Evolutionary conservation across 2,329 filamentous ascomycete genomes (phyloP).

Genomic region (Graphilbum sp.): DNA sequence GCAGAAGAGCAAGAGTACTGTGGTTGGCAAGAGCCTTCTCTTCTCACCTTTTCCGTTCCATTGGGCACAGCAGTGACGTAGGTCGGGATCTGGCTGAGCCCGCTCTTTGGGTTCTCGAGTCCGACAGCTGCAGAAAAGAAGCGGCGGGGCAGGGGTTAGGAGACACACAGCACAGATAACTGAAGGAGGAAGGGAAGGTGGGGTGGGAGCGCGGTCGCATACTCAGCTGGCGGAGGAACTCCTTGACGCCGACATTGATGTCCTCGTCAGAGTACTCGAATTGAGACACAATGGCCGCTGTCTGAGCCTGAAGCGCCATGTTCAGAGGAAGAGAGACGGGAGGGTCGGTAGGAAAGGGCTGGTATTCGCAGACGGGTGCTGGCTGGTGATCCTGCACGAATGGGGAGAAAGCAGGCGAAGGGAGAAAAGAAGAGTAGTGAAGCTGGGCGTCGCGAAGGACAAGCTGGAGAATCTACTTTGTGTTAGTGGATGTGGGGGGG

Average conservation of each 20-base stretch:
- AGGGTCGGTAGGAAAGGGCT: conserved; percentile 35
- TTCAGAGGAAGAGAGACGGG: conserved; percentile 38
- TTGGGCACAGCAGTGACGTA: conserved; percentile 94
- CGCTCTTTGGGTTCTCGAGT: conserved; percentile 58
- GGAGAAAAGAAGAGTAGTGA: conserved; percentile 9
- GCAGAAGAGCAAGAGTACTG: no score
- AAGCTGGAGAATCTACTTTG: conserved; percentile 22
- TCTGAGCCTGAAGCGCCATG: conserved; percentile 53
- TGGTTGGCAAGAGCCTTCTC: no score
- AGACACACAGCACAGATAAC: no score
- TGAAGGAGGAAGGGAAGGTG: not conserved
- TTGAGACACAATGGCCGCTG: conserved; percentile 62
- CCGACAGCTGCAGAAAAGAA: conserved; percentile 49
- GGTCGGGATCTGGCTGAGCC: conserved; percentile 88
- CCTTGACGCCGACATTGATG: conserved; percentile 63
- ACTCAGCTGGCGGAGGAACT: conserved; percentile 79
- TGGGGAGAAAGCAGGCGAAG: not conserved
- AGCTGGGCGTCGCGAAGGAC: conserved; percentile 33
- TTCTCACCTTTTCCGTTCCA: conserved; percentile 77
- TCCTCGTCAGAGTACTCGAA: conserved; percentile 72
- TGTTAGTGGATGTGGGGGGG: not conserved
- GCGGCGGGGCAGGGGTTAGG: not conserved
- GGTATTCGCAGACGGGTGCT: conserved; percentile 35
- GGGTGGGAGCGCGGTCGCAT: conserved; percentile 8
- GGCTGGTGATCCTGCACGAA: not conserved